Evolutionary conservation across 805 yeast genomes (phyloP), one percentile per base, ranked within the genome.

Genomic region (Zygotorulaspora florentina): DNA sequence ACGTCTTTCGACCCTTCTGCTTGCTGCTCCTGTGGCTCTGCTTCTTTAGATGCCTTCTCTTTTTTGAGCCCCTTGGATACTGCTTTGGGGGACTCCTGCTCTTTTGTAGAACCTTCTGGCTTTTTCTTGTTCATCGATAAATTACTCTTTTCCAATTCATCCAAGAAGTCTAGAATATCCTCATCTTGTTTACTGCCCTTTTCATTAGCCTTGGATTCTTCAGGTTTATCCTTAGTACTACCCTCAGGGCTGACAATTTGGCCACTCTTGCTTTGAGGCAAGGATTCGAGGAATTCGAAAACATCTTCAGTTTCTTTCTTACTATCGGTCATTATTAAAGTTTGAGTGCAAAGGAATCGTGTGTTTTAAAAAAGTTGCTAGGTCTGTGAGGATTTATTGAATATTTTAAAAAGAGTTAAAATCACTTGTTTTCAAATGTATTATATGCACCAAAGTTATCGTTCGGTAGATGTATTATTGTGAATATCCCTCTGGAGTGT

Each of bases 251-350:
- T 35, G 18, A 43, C 27, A 23, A 52, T 55, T 35, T 45, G 52
- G 33, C 54, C 57, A 35, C 50, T 47, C 25, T 73, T 67, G 74
- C 72, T 48, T 40, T 83, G 88, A 2, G 95, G 93, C 39, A 88
- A 74, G 0, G 90, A 83, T 58, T 85, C 88, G 54, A 86, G 73
- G 59, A 87, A 87, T 52, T 85, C 91, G 44, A 86, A 72, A 4
- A 86, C 91, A 56, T 85, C 91, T 52, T 83, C 86, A 18, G 82
- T 81, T 47, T 81, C 83, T 15, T 73, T 70, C 3, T 67, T 69
- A 33, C 50, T 51, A 13, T 50, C 56, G 25, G 54, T 42, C 62
- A 57, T 59, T 9, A 9, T 40, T 33, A 18, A 13, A 18, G 36
- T 8, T 4, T 5, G 5, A 33, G 20, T 33, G 20, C 6, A 29